Evolutionary conservation across 2,329 filamentous ascomycete genomes (phyloP).

Genomic region (Alternaria angustiovoidea): DNA sequence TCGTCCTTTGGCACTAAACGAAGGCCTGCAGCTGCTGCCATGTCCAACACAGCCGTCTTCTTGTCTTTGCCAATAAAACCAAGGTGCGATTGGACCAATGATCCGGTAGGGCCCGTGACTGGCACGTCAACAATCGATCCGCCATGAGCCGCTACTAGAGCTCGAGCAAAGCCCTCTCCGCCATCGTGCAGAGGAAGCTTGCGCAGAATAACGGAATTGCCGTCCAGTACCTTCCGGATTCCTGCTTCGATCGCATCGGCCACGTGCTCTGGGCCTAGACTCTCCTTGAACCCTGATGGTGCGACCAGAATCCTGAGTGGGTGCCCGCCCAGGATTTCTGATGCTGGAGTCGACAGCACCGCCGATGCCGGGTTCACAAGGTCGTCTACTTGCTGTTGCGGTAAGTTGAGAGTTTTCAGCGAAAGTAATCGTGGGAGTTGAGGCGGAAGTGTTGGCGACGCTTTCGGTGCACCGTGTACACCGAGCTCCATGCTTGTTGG

Average conservation of each 20-base stretch:
- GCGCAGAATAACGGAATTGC: conserved; percentile 52
- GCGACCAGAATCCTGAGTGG: conserved; percentile 56
- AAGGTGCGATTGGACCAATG: conserved; percentile 56
- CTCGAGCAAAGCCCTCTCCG: conserved; percentile 61
- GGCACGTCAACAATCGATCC: conserved; percentile 51
- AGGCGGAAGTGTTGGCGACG: conserved; percentile 13
- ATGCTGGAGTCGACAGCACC: conserved; percentile 28
- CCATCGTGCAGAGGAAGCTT: conserved; percentile 63
- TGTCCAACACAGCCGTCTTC: conserved; percentile 60
- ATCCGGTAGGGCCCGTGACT: conserved; percentile 57
- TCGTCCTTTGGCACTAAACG: conserved; percentile 57
- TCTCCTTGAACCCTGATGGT: conserved; percentile 65
- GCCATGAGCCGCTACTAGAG: conserved; percentile 55
- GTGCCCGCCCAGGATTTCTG: conserved; percentile 29
- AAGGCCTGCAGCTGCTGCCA: conserved; percentile 63
- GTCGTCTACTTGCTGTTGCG: conserved; percentile 26
- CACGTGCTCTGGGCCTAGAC: conserved; percentile 58
- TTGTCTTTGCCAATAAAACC: conserved; percentile 53
- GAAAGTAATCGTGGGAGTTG: conserved; percentile 29
- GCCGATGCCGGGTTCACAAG: conserved; percentile 28
- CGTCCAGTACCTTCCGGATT: conserved; percentile 53
- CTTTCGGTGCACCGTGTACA: conserved; percentile 7
- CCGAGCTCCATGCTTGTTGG: conserved; percentile 10
- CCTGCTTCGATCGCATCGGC: conserved; percentile 62
- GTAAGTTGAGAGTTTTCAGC: conserved; percentile 33